A percentile compares a stretch with the other conserved stretches of the same genome.
Evolutionary conservation across 192 early-diverging fungal genomes (phyloP).

Genomic region (Podila epigama): DNA sequence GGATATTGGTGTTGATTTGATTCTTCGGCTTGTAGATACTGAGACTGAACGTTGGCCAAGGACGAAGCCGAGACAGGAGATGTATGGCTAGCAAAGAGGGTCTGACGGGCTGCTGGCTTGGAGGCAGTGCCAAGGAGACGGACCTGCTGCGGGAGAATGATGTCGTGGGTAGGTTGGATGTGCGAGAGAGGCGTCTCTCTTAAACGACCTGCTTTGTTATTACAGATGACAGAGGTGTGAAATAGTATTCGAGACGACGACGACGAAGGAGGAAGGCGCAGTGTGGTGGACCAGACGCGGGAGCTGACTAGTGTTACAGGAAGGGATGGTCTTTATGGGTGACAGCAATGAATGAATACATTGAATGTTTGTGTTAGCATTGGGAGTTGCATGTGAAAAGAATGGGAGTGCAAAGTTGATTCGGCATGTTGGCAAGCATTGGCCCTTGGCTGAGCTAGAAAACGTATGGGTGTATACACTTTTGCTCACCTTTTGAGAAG

Average conservation of each 20-base stretch:
- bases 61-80: slow-evolving; percentile 28
- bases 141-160: too few species aligned
- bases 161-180: background rate
- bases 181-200: background rate
- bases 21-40: too few species aligned
- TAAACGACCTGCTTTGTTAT: background rate
- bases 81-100: slow-evolving; percentile 37
- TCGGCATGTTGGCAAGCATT: too few species aligned
- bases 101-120: slow-evolving; percentile 28
- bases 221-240: slow-evolving; percentile 4
- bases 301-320: slow-evolving; percentile 18
- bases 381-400: too few species aligned
- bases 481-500: too few species aligned
- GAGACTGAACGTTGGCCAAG: too few species aligned
- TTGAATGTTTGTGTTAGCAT: too few species aligned
- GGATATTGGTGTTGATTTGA: background rate
- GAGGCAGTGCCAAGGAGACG: slow-evolving; percentile 33
- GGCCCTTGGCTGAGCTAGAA: too few species aligned
- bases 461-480: too few species aligned
- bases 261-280: too few species aligned
- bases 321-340: slow-evolving; percentile 15
- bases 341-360: background rate
- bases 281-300: too few species aligned
- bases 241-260: slow-evolving; percentile 4
- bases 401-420: too few species aligned